A percentile compares a stretch with the other conserved stretches of the same genome.
Conservation (phyloP, 1,284 basidiomycete genomes). For the Gyrodon tennesseensis region DNA sequence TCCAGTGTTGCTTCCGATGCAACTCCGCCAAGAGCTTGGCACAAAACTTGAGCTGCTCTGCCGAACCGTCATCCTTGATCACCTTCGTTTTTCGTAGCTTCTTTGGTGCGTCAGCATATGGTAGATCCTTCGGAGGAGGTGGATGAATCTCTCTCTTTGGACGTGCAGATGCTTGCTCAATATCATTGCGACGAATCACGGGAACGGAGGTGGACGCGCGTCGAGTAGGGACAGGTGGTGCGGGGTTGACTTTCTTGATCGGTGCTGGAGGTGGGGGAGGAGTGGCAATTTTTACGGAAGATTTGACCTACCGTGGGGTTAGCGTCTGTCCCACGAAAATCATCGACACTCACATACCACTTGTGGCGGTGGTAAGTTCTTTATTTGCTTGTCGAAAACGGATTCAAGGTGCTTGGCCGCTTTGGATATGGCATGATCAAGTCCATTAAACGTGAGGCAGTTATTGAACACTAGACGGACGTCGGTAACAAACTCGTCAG, state of each 20-base stretch:
- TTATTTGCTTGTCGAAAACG: constrained; percentile 86
- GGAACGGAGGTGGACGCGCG: constrained; percentile 77
- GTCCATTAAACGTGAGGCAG: constrained; percentile 90
- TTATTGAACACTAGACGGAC: constrained; percentile 88
- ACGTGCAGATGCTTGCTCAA: constrained; percentile 59
- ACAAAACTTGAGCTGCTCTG: constrained; percentile 86
- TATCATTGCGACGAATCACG: constrained; percentile 71
- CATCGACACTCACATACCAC: constrained; percentile 58
- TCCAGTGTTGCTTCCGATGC: constrained; percentile 75
- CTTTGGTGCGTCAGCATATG: constrained; percentile 76
- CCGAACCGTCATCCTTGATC: constrained; percentile 67
- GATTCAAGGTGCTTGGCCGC: constrained; percentile 84
- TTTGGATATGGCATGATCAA: constrained; percentile 75
- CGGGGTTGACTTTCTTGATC: constrained; percentile 50
- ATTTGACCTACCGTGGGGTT: constrained; percentile 50
- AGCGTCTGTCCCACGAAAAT: constrained; percentile 28
- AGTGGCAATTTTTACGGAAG: constrained; percentile 56
- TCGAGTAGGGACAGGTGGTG: constrained; percentile 48
- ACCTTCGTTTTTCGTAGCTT: constrained; percentile 64
- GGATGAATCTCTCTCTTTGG: constrained; percentile 98
- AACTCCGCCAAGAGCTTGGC: constrained; percentile 75
- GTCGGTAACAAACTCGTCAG: constrained; percentile 80
- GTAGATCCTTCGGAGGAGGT: constrained; percentile 88
- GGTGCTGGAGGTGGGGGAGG: constrained; percentile 45
- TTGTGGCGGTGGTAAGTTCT: constrained; percentile 73